These are phyloP conservation scores for Hyphopichia fennica DNA, from an alignment of 1,139 yeast genomes.

Conservation along the genomic window DNA sequence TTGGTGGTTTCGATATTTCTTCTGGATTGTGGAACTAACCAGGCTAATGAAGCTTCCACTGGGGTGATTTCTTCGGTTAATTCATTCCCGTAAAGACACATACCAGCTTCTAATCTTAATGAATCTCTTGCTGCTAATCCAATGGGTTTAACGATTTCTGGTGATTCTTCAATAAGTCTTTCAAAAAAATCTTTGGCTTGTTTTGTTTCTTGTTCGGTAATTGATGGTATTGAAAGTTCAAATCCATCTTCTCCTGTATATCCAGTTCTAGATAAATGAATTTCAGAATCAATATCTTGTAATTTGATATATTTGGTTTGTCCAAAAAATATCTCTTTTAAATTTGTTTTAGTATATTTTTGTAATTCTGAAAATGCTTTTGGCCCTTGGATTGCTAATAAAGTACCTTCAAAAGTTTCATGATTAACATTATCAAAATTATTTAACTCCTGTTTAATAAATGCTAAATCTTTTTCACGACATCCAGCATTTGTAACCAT, in stretches of 20 bases:
- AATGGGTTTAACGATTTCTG: conserved; percentile 71
- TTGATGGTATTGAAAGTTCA: conserved; percentile 76
- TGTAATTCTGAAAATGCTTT: conserved; percentile 66
- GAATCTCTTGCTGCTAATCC: conserved; percentile 98
- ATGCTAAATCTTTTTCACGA: conserved; percentile 72
- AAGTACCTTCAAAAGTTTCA: conserved; percentile 67
- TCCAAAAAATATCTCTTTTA: conserved; percentile 72
- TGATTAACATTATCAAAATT: conserved; percentile 54
- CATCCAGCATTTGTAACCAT: conserved; percentile 98
- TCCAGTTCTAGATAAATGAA: conserved; percentile 90
- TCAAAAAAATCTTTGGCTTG: conserved; percentile 62
- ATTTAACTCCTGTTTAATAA: conserved; percentile 53
- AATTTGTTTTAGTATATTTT: conserved; percentile 58
- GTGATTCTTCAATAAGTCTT: conserved; percentile 55
- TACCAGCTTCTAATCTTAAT: conserved; percentile 92
- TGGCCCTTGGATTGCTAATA: conserved; percentile 94
- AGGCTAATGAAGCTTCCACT: conserved; percentile 80
- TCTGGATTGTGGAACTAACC: conserved; percentile 86
- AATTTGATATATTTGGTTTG: conserved; percentile 58
- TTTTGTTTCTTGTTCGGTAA: conserved; percentile 39
- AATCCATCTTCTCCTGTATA: conserved; percentile 99
- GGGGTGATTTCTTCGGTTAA: conserved; percentile 81
- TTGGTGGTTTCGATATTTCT: conserved; percentile 45
- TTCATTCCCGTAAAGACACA: conserved; percentile 97
- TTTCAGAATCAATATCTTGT: conserved; percentile 37